Conservation (phyloP, 2,329 filamentous ascomycete genomes). For the Arthroderma sp. region DNA sequence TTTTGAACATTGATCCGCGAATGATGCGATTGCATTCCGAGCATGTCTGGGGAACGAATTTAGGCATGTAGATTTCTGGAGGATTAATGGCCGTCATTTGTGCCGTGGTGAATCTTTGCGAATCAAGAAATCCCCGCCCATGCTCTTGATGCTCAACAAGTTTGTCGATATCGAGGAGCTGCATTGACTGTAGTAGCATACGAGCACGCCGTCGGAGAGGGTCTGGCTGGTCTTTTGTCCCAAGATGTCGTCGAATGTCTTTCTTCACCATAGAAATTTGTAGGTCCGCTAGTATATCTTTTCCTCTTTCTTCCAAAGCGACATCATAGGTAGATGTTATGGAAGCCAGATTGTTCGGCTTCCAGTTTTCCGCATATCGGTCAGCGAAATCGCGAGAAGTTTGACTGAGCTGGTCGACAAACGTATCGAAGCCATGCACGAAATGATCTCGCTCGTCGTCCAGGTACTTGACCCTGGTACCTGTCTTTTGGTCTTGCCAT, state of each 20-base stretch:
- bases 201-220: constrained; percentile 14
- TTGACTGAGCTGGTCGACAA: constrained; percentile 26
- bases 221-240: background rate
- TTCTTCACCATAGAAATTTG: constrained; percentile 1
- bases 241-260: background rate
- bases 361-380: constrained; percentile 9
- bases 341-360: constrained; percentile 1
- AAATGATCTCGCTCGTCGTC: constrained; percentile 18
- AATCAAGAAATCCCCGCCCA: too few relatives aligned
- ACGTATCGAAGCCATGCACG: constrained; percentile 29
- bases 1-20: constrained; percentile 17
- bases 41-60: constrained; percentile 8
- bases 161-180: constrained; percentile 29
- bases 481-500: constrained; percentile 19
- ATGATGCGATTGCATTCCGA: constrained; percentile 13
- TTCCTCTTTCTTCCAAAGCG: background rate
- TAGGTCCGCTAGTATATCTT: constrained; percentile 1
- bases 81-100: too few relatives aligned
- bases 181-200: constrained; percentile 20
- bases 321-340: background rate
- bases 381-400: constrained; percentile 14
- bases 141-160: constrained; percentile 20
- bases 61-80: constrained; percentile 5
- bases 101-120: too few relatives aligned
- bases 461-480: constrained; percentile 7